Conservation (phyloP, 2,329 filamentous ascomycete species). For the Ploettnerulaceae sp. region DNA sequence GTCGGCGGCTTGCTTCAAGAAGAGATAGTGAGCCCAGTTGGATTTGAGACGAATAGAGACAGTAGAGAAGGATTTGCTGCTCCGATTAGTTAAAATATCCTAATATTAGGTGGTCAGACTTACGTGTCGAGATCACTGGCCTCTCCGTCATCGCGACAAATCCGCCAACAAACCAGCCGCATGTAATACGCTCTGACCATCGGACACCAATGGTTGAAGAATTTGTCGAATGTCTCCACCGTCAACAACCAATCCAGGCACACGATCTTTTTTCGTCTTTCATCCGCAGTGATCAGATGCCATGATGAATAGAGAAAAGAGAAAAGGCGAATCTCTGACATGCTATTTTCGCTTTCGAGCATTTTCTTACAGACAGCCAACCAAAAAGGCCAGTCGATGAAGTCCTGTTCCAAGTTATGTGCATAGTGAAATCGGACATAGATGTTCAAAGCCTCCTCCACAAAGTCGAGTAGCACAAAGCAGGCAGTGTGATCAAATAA, state of each 20-base stretch:
- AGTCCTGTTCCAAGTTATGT: constrained; percentile 33
- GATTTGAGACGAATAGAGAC: constrained; percentile 52
- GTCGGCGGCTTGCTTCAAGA: constrained; percentile 52
- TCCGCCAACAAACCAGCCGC: constrained; percentile 65
- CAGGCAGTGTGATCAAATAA: constrained; percentile 66
- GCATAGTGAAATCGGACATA: constrained; percentile 55
- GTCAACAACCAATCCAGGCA: constrained; percentile 60
- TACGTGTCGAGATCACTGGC: constrained; percentile 51
- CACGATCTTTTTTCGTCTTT: constrained; percentile 53
- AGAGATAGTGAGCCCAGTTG: constrained; percentile 61
- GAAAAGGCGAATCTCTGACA: constrained; percentile 66
- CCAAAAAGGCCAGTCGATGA: constrained; percentile 65
- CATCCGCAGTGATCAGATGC: constrained; percentile 52
- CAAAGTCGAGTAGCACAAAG: constrained; percentile 68
- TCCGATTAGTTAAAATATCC: constrained; percentile 23
- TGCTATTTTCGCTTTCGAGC: constrained; percentile 65
- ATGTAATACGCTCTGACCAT: constrained; percentile 76
- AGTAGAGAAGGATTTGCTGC: constrained; percentile 52
- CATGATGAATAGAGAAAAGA: constrained; percentile 64
- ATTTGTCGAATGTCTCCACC: constrained; percentile 56
- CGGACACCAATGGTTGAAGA: constrained; percentile 72
- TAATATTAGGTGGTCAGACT: constrained; percentile 32
- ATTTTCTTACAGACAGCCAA: constrained; percentile 61
- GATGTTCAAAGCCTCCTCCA: constrained; percentile 63
- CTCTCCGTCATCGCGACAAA: constrained; percentile 56